Evolutionary conservation across 2,329 filamentous ascomycete genomes (phyloP).

Genomic region (Chaetomiaceae sp.): DNA sequence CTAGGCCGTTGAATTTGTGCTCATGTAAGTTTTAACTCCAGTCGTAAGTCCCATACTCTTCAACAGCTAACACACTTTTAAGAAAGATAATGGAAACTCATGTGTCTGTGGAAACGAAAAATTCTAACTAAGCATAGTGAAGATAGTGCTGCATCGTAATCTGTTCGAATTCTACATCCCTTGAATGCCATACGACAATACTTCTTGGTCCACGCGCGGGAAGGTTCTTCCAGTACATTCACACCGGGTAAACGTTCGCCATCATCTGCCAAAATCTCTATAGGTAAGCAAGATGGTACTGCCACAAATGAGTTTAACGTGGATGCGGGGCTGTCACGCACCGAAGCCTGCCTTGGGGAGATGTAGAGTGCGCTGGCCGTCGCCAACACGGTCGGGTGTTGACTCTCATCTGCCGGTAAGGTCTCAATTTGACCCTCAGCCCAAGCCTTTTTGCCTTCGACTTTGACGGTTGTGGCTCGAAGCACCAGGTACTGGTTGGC

Average conservation of each 20-base stretch:
- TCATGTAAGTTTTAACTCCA: too few species aligned
- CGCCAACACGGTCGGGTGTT: conserved; percentile 61
- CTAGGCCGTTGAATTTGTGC: too few species aligned
- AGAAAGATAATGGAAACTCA: too few species aligned
- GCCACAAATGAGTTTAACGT: conserved; percentile 44
- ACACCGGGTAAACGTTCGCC: conserved; percentile 32
- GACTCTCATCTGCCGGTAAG: conserved; percentile 54
- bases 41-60: too few species aligned
- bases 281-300: conserved; percentile 5
- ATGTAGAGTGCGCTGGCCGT: conserved; percentile 85
- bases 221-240: too few species aligned
- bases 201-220: too few species aligned
- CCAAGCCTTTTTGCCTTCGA: conserved; percentile 92
- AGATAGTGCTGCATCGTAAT: too few species aligned
- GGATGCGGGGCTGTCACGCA: conserved; percentile 41
- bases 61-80: too few species aligned
- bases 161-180: too few species aligned
- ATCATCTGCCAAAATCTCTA: conserved; percentile 26
- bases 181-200: too few species aligned
- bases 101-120: too few species aligned
- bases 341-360: conserved; percentile 75
- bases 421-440: conserved; percentile 83
- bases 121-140: too few species aligned
- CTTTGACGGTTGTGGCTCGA: conserved; percentile 70
- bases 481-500: conserved; percentile 73